Base-by-base conservation (phyloP, 2,329 filamentous ascomycete genomes). In the Ceratocystis lukuohia region DNA sequence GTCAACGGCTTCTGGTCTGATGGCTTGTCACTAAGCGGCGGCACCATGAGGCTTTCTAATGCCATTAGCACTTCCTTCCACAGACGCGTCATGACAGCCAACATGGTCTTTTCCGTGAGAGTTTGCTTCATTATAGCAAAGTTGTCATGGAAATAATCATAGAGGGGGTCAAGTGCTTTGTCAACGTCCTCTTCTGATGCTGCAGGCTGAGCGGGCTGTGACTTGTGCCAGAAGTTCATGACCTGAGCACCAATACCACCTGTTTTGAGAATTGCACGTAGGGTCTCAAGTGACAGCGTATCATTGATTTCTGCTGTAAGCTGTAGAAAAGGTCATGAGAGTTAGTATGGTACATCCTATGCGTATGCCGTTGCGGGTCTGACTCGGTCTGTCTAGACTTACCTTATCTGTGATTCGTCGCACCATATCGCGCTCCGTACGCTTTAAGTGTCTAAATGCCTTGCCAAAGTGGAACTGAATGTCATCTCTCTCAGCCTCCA, bases 121-220 rank as follows among this genome's bases (percentile, higher is more conserved):
- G 93, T 96, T 75, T 94, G 86, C 77, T 97, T 96, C 92, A 99
- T 96, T 71, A 97, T 96, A 68, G 91, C 91, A 76, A 99, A 99
- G 73, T 99, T 99, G 74, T 96, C 93, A 74, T 99, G 90, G 74
- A 99, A 99, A 75, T 99, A 99, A 65, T 86, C 84, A 74, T 96
- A 94, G 0, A 99, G 81, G 3, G 91, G 88, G 71, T 88, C 86
- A 12, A 99, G 79, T 0, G 91, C 91, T 70, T 87, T 87, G 70
- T 90, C 88, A 22, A 96, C 82, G 68, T 96, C 91, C 5, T 81
- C 81, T 41, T 84, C 83, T 0, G 89, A 88, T 8, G 88, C 80
- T 1, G 81, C 80, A 61, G 84, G 80, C 0, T 68, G 69, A 5
- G 78, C 75, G 0, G 83, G 83, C 65, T 80, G 76, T 44, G 84